Conservation (phyloP, 2,329 filamentous ascomycete genomes). For the Botrytis medusae region DNA sequence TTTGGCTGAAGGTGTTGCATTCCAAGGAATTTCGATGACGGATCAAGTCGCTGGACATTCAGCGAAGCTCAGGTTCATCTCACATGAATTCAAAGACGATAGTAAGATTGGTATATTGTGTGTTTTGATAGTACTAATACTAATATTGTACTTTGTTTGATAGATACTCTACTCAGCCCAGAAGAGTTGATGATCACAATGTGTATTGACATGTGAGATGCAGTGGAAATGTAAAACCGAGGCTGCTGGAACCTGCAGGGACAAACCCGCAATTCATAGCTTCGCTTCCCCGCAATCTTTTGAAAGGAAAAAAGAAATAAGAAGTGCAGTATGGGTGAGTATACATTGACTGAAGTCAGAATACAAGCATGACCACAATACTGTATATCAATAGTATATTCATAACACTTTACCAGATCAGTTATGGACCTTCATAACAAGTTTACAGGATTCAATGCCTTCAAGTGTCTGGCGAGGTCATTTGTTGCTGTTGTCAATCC, state of each 20-base stretch:
- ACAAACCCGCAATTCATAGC: slow-evolving; percentile 14
- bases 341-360: background rate
- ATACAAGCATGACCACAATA: background rate
- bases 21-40: background rate
- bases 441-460: background rate
- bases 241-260: slow-evolving; percentile 16
- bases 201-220: slow-evolving; percentile 18
- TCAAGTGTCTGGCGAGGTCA: background rate
- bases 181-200: background rate
- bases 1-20: slow-evolving; percentile 11
- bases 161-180: background rate
- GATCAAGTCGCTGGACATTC: slow-evolving; percentile 3
- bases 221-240: slow-evolving; percentile 13
- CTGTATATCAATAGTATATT: background rate
- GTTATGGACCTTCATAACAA: background rate
- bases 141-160: background rate
- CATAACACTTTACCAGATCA: background rate
- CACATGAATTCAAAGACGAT: slow-evolving; percentile 9
- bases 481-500: background rate
- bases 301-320: background rate
- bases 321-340: background rate
- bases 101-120: background rate
- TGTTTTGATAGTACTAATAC: background rate
- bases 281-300: slow-evolving; percentile 22
- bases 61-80: slow-evolving; percentile 9